Evolutionary conservation across 2,329 filamentous ascomycete genomes (phyloP).

Genomic region (Colletotrichum limetticola): DNA sequence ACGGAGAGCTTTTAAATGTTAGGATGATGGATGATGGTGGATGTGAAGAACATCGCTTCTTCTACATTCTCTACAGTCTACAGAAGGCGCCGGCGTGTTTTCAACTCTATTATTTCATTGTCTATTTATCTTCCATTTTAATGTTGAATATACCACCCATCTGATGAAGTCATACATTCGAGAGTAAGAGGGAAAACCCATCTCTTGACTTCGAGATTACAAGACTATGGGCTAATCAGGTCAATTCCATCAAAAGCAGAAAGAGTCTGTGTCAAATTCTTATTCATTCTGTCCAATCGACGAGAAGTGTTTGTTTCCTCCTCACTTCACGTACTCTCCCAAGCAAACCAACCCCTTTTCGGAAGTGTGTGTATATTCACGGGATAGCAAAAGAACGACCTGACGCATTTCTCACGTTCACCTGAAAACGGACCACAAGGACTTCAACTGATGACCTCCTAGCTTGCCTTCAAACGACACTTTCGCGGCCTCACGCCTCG

Average conservation of each 20-base stretch:
- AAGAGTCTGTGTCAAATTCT: too few species aligned
- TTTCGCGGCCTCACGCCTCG: neutral
- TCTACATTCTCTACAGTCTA: neutral
- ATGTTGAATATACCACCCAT: neutral
- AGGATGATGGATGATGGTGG: neutral
- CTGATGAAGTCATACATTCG: neutral
- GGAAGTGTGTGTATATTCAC: too few species aligned
- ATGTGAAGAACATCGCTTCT: neutral
- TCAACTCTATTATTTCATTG: too few species aligned
- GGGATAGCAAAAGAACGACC: too few species aligned
- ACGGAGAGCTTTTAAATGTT: neutral
- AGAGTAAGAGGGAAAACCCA: neutral
- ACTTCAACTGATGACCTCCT: neutral
- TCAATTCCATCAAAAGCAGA: too few species aligned
- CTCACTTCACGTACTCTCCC: too few species aligned
- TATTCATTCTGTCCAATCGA: too few species aligned
- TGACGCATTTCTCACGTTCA: too few species aligned
- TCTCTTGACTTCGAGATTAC: neutral
- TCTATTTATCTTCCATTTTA: neutral
- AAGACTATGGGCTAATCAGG: too few species aligned
- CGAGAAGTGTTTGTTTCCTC: too few species aligned
- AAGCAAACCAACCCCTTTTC: too few species aligned
- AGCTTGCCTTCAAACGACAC: neutral
- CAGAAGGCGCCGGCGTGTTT: neutral
- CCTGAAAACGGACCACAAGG: too few species aligned